These are phyloP conservation scores for Diaporthe caulivora DNA, from an alignment of 2,329 filamentous ascomycete genomes.

Conservation along the genomic window DNA sequence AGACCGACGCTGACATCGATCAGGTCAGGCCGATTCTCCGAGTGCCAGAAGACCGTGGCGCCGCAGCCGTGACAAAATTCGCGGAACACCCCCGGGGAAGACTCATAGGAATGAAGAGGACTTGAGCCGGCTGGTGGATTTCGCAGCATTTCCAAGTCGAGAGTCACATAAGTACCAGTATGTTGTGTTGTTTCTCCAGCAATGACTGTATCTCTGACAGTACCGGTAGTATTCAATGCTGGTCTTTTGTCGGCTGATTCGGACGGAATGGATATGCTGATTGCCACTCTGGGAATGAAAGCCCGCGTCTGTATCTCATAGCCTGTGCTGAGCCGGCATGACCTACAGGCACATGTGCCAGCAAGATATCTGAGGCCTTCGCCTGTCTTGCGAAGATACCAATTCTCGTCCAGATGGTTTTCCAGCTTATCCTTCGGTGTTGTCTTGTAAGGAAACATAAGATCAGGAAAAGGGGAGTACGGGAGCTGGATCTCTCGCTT, in stretches of 20 bases:
- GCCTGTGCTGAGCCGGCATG: conserved; percentile 71
- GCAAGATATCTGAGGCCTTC: conserved; percentile 66
- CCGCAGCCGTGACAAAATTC: conserved; percentile 75
- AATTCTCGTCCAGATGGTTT: conserved; percentile 65
- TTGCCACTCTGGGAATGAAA: conserved; percentile 72
- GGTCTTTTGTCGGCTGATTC: conserved; percentile 42
- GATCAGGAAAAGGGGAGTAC: conserved; percentile 64
- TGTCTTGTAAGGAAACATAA: conserved; percentile 62
- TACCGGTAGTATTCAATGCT: conserved; percentile 42
- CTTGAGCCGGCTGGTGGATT: conserved; percentile 49
- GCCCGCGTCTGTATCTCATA: conserved; percentile 76
- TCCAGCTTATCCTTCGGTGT: conserved; percentile 44
- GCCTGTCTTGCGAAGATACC: conserved; percentile 65
- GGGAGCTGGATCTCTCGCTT: conserved; percentile 44
- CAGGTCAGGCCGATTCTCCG: conserved; percentile 63
- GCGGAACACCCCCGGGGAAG: conserved; percentile 64
- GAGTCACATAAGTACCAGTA: conserved; percentile 40
- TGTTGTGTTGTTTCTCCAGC: background rate
- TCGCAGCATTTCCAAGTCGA: conserved; percentile 49
- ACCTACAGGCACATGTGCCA: conserved; percentile 71
- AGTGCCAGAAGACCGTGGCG: conserved; percentile 74
- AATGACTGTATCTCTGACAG: too few species aligned
- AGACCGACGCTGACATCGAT: conserved; percentile 75
- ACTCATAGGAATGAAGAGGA: conserved; percentile 57
- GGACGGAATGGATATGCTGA: conserved; percentile 55